Evolutionary conservation across 2,329 filamentous ascomycete species (phyloP), one percentile per base, ranked within the genome.

Genomic region (Penicillium sp.): DNA sequence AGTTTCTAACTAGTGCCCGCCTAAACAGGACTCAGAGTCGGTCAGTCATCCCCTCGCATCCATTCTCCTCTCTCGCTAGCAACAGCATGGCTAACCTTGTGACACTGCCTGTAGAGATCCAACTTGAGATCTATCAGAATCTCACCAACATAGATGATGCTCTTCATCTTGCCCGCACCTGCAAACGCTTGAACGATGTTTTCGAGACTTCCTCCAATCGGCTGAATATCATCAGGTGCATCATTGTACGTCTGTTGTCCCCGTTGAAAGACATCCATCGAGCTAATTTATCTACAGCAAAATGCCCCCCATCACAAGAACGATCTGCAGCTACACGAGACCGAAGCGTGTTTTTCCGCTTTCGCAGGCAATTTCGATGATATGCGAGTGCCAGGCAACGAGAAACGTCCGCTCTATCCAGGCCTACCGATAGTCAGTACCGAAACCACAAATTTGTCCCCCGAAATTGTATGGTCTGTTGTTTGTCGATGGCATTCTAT

Each of bases 401-500:
- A 35, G 33, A 35, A n/a, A 30, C 47, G n/a, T 38, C 47, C 28
- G 35, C 8, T 49, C 16, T 49, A 14, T 28, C 47, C 30, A 43
- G 40, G 18, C 18, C 40, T 12, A 23, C 5, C 9, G 20, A 21
- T 12, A 43, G 40, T 23, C 8, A 21, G 40, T 20, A 7, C 40
- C 18, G 40, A 43, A 23, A 43, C 9, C n/a, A 23, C 40, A 5
- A 47, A 53, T 16, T 3, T 53, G 4, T 21, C 46, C 16, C 6
- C 55, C 16, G 45, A 35, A 20, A 35, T 42, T 21, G 24, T 57
- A 2, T 57, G 45, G 50, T 48, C 43, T 14, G 54, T 54, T 49
- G 33, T 57, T 18, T 33, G 21, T 45, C 50, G 55, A 49, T 57
- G 55, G 43, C 45, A 57, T 11, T 35, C 43, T 23, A 53, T 57